Percentiles rank a stretch among this genome's conserved stretches.
phyloP scores from a whole-genome alignment of 305 asterid species.

The Solanum hybrid region DNA sequence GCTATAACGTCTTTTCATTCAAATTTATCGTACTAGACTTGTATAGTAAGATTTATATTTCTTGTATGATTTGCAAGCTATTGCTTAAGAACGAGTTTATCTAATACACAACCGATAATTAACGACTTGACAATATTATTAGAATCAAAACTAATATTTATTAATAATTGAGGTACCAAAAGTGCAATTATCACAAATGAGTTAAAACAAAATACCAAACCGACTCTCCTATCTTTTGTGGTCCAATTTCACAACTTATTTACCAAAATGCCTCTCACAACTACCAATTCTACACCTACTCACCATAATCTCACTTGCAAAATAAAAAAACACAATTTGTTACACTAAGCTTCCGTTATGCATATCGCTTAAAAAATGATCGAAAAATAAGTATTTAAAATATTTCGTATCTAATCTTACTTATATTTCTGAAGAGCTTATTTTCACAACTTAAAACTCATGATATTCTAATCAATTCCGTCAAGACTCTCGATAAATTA shows the following conservation, averaged over 20 bases:
- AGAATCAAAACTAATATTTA: neutral
- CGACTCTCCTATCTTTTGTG: neutral
- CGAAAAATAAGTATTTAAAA: neutral
- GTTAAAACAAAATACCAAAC: neutral
- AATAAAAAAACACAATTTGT: rapidly evolving
- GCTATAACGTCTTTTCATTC: neutral
- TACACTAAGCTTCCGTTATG: rapidly evolving
- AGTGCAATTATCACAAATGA: neutral
- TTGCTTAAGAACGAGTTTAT: neutral
- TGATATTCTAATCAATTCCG: neutral
- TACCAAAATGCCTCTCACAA: neutral
- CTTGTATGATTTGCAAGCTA: neutral
- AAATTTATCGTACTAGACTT: neutral
- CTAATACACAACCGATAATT: rapidly evolving
- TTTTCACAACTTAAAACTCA: neutral
- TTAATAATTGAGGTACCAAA: neutral
- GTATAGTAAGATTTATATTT: neutral
- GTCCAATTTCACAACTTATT: neutral
- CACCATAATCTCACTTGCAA: neutral
- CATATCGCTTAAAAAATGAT: rapidly evolving
- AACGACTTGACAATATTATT: neutral
- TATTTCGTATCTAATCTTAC: neutral
- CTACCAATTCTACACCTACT: neutral
- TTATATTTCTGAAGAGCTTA: neutral
- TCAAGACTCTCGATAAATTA: rapidly evolving